A percentile compares a stretch with the other conserved stretches of the same genome.
phyloP scores from a whole-genome alignment of 2,329 filamentous ascomycete genomes.

The Grosmannia clavigera region DNA sequence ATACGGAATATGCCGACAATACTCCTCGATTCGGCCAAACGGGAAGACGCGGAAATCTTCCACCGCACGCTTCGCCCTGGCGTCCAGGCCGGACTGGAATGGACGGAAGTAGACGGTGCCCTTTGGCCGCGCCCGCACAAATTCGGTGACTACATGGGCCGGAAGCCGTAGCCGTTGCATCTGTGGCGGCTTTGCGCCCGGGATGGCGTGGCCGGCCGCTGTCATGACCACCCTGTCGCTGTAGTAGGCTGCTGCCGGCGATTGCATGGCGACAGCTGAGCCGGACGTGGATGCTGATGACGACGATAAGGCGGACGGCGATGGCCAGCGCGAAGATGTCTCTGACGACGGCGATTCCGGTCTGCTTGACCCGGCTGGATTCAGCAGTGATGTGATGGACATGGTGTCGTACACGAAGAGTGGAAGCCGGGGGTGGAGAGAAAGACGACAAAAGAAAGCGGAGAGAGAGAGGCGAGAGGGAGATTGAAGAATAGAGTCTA shows the following conservation, averaged over 20 bases:
- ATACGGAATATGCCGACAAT: slow-evolving; percentile 74
- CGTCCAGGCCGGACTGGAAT: slow-evolving; percentile 49
- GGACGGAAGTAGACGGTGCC: slow-evolving; percentile 64
- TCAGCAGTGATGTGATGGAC: background rate
- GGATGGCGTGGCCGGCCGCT: background rate
- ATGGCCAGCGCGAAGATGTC: background rate
- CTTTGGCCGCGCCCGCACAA: slow-evolving; percentile 26
- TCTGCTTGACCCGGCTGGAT: background rate
- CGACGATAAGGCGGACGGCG: background rate
- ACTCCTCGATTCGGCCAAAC: slow-evolving; percentile 47
- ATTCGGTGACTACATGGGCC: slow-evolving; percentile 2
- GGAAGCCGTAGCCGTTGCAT: background rate
- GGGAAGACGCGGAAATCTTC: slow-evolving; percentile 54
- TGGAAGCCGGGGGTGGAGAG: background rate
- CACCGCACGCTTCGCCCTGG: slow-evolving; percentile 44
- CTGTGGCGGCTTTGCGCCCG: background rate
- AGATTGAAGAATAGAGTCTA: background rate
- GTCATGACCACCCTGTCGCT: background rate
- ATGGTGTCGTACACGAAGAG: background rate
- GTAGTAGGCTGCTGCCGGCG: background rate
- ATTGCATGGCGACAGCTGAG: background rate
- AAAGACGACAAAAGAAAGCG: background rate
- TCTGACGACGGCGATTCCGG: background rate
- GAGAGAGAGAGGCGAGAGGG: background rate
- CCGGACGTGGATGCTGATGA: background rate